Evolutionary conservation across 495 filamentous ascomycete species (phyloP).

Genomic region (Cercophora samala): DNA sequence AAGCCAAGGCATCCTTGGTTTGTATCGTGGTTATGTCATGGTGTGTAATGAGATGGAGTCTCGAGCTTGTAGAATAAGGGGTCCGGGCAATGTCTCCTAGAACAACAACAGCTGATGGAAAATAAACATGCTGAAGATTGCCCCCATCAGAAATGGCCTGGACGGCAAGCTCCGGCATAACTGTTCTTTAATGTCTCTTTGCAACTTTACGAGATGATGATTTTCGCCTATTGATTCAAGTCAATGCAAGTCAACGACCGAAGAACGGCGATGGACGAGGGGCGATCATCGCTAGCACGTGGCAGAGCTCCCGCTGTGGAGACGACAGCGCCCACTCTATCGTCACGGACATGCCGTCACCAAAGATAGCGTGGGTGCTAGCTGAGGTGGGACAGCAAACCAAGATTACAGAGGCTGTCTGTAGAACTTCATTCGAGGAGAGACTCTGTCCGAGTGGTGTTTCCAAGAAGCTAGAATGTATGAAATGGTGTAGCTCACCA

Average conservation of each 20-base stretch:
- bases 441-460: background rate
- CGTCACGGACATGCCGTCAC: background rate
- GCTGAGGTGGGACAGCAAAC: background rate
- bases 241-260: background rate
- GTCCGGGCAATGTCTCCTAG: background rate
- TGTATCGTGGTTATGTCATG: background rate
- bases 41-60: constrained; percentile 7
- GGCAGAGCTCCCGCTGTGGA: background rate
- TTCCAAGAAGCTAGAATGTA: background rate
- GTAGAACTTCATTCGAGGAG: background rate
- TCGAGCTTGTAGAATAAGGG: background rate
- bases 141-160: background rate
- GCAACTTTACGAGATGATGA: background rate
- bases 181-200: background rate
- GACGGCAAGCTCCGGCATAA: background rate
- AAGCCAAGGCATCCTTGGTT: constrained; percentile 8
- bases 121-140: background rate
- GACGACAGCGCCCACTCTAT: background rate
- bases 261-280: background rate
- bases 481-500: background rate
- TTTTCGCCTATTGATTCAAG: background rate
- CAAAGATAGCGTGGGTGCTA: background rate
- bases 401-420: background rate
- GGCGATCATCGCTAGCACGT: background rate
- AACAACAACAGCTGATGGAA: background rate